A percentile compares a stretch with the other conserved stretches of the same genome.
These are phyloP conservation scores for Zanthoxylum bungeanum DNA, from an alignment of 345 rosid genomes.

Conservation along the genomic window DNA sequence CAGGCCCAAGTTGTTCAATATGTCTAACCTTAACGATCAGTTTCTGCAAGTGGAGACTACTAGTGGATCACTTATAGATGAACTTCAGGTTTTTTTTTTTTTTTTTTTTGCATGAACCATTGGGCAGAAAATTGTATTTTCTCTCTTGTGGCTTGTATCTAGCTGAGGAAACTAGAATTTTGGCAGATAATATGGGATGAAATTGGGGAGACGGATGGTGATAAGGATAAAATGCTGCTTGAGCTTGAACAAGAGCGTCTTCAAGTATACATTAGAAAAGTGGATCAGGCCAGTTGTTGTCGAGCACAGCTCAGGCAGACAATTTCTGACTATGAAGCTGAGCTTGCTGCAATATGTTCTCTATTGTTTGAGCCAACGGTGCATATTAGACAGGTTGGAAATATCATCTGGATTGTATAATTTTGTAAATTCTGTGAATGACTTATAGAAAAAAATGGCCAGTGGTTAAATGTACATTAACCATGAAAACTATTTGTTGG, in stretches of 20 bases:
- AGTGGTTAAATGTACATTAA: not conserved
- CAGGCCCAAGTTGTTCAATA: conserved; percentile 33
- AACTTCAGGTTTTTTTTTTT: conserved; percentile 67
- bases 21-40: conserved; percentile 48
- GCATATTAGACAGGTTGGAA: conserved; percentile 75
- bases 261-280: conserved; percentile 89
- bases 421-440: not conserved
- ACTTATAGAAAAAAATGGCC: not conserved
- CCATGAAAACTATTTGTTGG: not conserved
- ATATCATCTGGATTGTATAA: not conserved
- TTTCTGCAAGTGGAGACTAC: conserved; percentile 72
- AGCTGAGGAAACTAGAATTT: not conserved
- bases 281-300: conserved; percentile 74
- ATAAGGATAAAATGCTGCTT: conserved; percentile 80
- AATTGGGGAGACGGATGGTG: conserved; percentile 81
- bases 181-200: conserved; percentile 93
- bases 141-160: not conserved
- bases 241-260: conserved; percentile 94
- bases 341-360: conserved; percentile 85
- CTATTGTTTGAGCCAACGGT: conserved; percentile 86
- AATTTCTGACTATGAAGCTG: conserved; percentile 87
- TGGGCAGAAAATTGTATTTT: not conserved
- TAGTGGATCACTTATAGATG: conserved; percentile 77
- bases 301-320: conserved; percentile 81
- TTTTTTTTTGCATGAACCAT: conserved; percentile 13